Evolutionary conservation across 2,329 filamentous ascomycete species (phyloP), one percentile per base, ranked within the genome.

Genomic region (Mariannaea sp.): DNA sequence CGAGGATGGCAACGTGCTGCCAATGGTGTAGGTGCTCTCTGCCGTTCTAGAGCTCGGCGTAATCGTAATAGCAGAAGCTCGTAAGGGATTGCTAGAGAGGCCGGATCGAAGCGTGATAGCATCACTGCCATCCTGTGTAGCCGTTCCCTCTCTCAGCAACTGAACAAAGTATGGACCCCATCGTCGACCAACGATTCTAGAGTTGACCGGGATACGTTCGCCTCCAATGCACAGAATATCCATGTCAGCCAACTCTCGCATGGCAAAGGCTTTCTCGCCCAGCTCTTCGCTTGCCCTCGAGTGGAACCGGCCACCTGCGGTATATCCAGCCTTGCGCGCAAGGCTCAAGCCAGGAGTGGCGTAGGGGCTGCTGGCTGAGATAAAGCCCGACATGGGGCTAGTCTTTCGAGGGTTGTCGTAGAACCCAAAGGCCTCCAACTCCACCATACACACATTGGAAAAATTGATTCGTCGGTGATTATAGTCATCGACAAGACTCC

Each of bases 391-490:
- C 64, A 90, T 85, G 1, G 93, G 89, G 4, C 84, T 78, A 1
- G 81, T 84, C 69, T 87, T 89, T 59, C 92, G 85, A 9, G 94
- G 92, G 70, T 97, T 99, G 69, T 97, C 93, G 70, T 97, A 97
- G 36, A 99, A 86, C 1, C 94, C 94, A 75, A 97, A 99, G 0
- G 94, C 92, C 70, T 99, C 94, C 9, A 99, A 79, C 72, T 99
- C 94, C 7, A 99, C 93, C 80, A 97, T 89, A 71, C 94, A 97
- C 22, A 97, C 86, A 68, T 99, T 95, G 8, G 89, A 90, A 70
- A 97, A 99, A 72, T 99, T 99, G 73, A 99, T 95, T 20, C 94
- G 88, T 9, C 94, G 88, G 68, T 97, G 94, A 69, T 97, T 97
- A 73, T 99, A 99, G 71, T 99, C 94, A 64, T 99, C 93, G 1